These are phyloP conservation scores for Alternaria burnsii DNA, from an alignment of 2,329 filamentous ascomycete genomes.

Conservation along the genomic window DNA sequence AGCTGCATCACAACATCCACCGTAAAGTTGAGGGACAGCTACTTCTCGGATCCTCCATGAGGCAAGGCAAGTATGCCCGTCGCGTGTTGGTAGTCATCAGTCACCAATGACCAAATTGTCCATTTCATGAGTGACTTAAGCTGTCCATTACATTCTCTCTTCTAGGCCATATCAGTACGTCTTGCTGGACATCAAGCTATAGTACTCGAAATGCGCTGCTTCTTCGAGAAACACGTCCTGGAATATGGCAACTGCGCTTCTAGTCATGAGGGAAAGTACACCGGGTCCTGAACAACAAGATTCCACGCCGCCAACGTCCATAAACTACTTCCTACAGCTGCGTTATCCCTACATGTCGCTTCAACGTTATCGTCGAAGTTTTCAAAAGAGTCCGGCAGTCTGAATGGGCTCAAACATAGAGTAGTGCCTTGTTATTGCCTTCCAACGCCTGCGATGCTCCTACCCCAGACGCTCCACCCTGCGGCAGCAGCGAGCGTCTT, in stretches of 20 bases:
- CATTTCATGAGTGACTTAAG: not conserved
- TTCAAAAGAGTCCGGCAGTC: not conserved
- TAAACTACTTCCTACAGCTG: not conserved
- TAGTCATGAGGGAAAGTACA: not conserved
- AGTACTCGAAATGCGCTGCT: not conserved
- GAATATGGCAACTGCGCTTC: not conserved
- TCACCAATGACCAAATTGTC: not conserved
- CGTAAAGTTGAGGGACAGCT: not conserved
- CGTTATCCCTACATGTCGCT: not conserved
- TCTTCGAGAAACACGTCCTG: not conserved
- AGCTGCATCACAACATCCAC: not conserved
- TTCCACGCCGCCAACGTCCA: not conserved
- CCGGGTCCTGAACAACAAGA: not conserved
- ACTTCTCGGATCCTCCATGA: not conserved
- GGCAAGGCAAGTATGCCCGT: not conserved
- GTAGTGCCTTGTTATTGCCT: not conserved
- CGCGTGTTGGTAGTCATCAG: not conserved
- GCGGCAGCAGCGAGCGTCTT: not conserved
- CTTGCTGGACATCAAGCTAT: not conserved
- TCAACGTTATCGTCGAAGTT: not conserved
- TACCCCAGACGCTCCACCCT: not conserved
- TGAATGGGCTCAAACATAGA: not conserved
- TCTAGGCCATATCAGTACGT: not conserved
- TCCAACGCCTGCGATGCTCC: not conserved
- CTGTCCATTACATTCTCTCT: not conserved